Percentiles rank a stretch among this genome's conserved stretches.
Evolutionary conservation across 2,329 filamentous ascomycete species (phyloP).

Genomic region (Eutypella sp.): DNA sequence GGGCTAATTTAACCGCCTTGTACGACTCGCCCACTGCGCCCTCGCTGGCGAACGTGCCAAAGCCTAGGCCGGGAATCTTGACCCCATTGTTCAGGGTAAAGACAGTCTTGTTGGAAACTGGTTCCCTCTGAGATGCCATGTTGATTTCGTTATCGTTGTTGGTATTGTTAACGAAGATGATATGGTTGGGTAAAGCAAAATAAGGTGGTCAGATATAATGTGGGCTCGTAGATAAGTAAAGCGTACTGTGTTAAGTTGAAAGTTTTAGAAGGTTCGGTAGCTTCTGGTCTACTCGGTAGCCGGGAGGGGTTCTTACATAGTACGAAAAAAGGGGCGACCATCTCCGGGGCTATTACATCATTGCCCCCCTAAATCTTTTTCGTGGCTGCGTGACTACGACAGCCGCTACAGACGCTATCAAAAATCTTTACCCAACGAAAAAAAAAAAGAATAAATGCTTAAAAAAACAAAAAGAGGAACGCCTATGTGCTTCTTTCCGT

Average conservation of each 20-base stretch:
- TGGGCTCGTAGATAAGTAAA: too few species aligned
- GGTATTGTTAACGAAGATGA: neutral
- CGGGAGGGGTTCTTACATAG: too few species aligned
- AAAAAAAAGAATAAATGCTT: neutral
- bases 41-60: conserved; percentile 65
- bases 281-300: too few species aligned
- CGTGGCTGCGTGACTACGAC: too few species aligned
- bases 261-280: too few species aligned
- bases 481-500: too few species aligned
- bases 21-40: conserved; percentile 55
- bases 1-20: conserved; percentile 58
- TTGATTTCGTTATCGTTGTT: neutral
- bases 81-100: conserved; percentile 48
- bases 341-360: neutral
- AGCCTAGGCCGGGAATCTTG: conserved; percentile 57
- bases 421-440: neutral
- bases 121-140: conserved; percentile 1
- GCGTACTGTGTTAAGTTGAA: neutral
- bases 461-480: too few species aligned
- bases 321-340: too few species aligned
- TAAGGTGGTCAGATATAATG: neutral
- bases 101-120: conserved; percentile 21
- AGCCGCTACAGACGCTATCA: neutral
- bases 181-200: neutral
- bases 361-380: neutral